Base-by-base conservation (phyloP, 345 rosid genomes). In the Bruguiera parviflora region DNA sequence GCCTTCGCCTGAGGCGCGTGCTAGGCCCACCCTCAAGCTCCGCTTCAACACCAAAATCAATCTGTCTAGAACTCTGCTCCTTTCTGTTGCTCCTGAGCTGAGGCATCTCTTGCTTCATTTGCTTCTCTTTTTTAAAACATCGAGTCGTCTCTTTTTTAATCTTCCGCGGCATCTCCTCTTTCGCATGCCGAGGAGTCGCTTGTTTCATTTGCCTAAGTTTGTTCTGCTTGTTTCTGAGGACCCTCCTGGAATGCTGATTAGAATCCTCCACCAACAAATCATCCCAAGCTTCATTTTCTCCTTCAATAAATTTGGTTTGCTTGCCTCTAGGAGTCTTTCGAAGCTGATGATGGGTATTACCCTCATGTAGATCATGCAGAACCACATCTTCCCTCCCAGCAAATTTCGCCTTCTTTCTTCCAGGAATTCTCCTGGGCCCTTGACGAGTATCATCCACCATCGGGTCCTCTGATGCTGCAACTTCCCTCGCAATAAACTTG, bases 1-100 rank as follows among this genome's bases (percentile, higher is more conserved):
- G 80, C 80, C 96, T 84, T 79, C 78, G 83, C 86, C 96, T 79
- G 28, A 88, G 86, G 56, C 96, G 90, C 0, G 88, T 86, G 86
- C 92, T 86, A 52, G 94, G 94, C 64, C 96, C 91, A 21, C 88
- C 96, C 72, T 80, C 85, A 8, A 46, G 57, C 73, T 82, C 84
- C 47, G 78, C 85, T 73, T 79, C 84, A 31, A 32, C 67, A 28
- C 29, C 72, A 18, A 63, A 53, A 58, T 77, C 81, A 22, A 64
- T 55, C 55, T 28, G 78, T 55, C 73, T 68, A 10, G 68, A 61
- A 61, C 70, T 68, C 64, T 37, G 75, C 67, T 64, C 74, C 35
- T 73, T 66, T 82, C 82, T 81, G 68, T 43, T 69, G 73, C 20
- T 78, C 59, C 67, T 66, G 25, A 65, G 73, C 53, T 52, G 69